These are phyloP conservation scores for Paraurostyla sp. DNA, from an alignment of 73 alveolate genomes.

Conservation along the genomic window DNA sequence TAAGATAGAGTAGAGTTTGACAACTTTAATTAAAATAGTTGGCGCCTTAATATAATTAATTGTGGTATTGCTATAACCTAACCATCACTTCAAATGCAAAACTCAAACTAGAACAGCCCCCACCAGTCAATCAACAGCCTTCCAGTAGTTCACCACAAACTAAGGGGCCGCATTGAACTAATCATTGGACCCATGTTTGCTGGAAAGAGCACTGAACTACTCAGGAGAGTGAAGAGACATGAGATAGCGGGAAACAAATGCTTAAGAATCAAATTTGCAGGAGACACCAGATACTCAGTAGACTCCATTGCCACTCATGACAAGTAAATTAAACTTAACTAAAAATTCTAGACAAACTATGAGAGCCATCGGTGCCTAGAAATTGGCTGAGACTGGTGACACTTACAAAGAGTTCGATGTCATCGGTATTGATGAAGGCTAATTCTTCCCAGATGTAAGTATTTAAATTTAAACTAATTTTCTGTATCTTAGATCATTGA, in stretches of 20 bases:
- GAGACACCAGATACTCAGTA: slow-evolving; percentile 67
- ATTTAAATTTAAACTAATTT: background rate
- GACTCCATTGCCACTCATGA: slow-evolving; percentile 68
- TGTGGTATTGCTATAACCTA: no score
- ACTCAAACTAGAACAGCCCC: slow-evolving; percentile 47
- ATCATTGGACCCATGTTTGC: slow-evolving; percentile 83
- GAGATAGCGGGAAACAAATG: slow-evolving; percentile 60
- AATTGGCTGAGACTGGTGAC: slow-evolving; percentile 77
- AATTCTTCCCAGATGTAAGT: slow-evolving; percentile 92
- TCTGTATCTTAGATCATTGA: slow-evolving; percentile 76
- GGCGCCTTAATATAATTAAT: background rate
- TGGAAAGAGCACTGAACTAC: slow-evolving; percentile 77
- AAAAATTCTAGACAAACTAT: slow-evolving; percentile 43
- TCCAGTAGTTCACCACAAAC: background rate
- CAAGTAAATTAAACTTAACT: background rate
- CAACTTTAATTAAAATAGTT: background rate
- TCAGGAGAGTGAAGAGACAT: slow-evolving; percentile 66
- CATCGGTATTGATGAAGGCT: slow-evolving; percentile 99
- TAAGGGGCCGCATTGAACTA: slow-evolving; percentile 73
- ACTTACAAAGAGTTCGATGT: slow-evolving; percentile 87
- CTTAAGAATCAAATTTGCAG: slow-evolving; percentile 63
- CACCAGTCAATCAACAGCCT: background rate
- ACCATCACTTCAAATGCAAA: background rate
- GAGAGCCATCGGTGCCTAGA: slow-evolving; percentile 74
- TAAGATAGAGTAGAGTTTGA: background rate